Base-by-base conservation (phyloP, 148 eudicot species). In the Cornus kousa region DNA sequence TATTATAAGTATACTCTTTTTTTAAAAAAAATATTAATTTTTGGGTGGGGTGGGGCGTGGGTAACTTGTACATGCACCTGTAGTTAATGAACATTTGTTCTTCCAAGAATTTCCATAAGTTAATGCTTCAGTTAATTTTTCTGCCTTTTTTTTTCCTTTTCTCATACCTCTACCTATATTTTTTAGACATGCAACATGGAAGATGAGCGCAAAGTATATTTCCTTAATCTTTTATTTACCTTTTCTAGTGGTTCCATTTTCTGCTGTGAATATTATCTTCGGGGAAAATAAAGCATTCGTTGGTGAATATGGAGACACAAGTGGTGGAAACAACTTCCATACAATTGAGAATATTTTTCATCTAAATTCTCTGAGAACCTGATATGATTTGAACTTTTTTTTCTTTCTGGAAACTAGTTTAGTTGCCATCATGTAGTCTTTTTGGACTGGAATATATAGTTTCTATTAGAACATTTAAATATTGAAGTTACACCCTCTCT, bases 171-270 rank as follows among this genome's bases (percentile, higher is more conserved):
- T 3, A 7, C 13, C 8, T 50, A 9, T 37, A 20, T 7, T n/a
- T 6, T 70, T 19, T n/a, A 39, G 53, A 23, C 55, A 2, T n/a
- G 19, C 9, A 33, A 69, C 11, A 69, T 17, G 55, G 73, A 13
- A 1, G n/a, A 28, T 28, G 28, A 28, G 28, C 28, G 28, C 28
- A 39, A 2, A 12, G 12, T 24, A 13, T 11, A 8, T 7, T 67
- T 50, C 12, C 48, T 3, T 43, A 43, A 33, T 37, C 64, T 11
- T 13, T 46, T 35, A 5, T 22, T 50, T 37, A 22, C 35, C 16
- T 31, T 67, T 43, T 67, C 24, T 78, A 90, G 94, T 82, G 91
- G 92, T 22, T 48, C n/a, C 9, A 2, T 20, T 72, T 46, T 9
- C 74, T 73, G 64, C 37, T 2, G 28, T 28, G 65, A 64, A 31